Conservation (phyloP, 169 alveolate species). For the Cryptosporidium sp. region DNA sequence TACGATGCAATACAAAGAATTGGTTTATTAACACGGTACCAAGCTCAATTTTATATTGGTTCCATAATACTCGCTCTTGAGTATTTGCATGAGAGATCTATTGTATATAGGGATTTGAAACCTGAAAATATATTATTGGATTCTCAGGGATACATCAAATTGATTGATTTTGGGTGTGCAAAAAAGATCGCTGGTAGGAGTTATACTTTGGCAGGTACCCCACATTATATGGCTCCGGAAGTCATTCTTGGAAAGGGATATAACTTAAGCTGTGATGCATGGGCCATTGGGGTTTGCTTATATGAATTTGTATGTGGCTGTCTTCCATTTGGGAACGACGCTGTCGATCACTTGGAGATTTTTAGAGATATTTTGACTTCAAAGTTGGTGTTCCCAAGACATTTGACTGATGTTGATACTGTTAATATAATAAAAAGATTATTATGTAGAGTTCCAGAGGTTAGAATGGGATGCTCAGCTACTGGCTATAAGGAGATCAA, state of each 20-base stretch:
- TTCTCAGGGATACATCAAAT: slow-evolving; percentile 95
- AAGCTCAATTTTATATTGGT: slow-evolving; percentile 92
- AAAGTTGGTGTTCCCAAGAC: slow-evolving; percentile 80
- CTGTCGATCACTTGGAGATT: slow-evolving; percentile 94
- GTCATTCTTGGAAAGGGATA: slow-evolving; percentile 95
- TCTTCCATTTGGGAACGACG: slow-evolving; percentile 97
- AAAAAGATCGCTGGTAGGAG: slow-evolving; percentile 92
- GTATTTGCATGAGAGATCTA: slow-evolving; percentile 92
- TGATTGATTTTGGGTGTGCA: slow-evolving; percentile 97
- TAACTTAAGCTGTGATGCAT: slow-evolving; percentile 95
- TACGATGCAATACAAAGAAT: slow-evolving; percentile 92
- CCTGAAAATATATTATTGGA: slow-evolving; percentile 97
- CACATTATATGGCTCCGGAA: slow-evolving; percentile 97
- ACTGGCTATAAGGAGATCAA: slow-evolving; percentile 90
- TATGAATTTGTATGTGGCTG: slow-evolving; percentile 98
- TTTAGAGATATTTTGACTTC: slow-evolving; percentile 93
- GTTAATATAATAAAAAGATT: slow-evolving; percentile 88
- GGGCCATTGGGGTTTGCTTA: slow-evolving; percentile 98
- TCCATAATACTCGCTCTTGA: slow-evolving; percentile 90
- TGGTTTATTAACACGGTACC: slow-evolving; percentile 88
- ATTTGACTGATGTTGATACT: slow-evolving; percentile 88
- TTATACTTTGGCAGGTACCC: slow-evolving; percentile 95
- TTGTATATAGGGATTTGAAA: slow-evolving; percentile 95
- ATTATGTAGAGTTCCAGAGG: slow-evolving; percentile 91
- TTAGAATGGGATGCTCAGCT: slow-evolving; percentile 91